Conservation (phyloP, 768 basidiomycete genomes). For the Ephemerocybe angulata region DNA sequence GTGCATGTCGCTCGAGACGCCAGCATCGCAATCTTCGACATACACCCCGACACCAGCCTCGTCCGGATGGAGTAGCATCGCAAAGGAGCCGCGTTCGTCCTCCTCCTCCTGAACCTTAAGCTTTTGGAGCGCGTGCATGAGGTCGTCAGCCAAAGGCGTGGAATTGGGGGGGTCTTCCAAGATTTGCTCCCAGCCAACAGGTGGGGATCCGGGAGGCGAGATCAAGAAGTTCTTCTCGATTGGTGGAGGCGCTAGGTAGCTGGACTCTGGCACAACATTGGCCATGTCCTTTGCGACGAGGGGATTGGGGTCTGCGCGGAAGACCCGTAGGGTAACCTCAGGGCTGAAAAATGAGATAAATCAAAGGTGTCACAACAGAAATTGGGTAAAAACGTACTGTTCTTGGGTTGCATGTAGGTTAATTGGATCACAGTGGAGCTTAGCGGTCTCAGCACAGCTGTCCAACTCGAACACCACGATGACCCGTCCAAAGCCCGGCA, state of each 20-base stretch:
- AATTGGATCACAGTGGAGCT: conserved; percentile 61
- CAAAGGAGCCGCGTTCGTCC: conserved; percentile 31
- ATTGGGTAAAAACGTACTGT: conserved; percentile 39
- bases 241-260: conserved; percentile 72
- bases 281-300: conserved; percentile 37
- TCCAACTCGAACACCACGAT: conserved; percentile 73
- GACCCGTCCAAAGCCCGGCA: conserved; percentile 77
- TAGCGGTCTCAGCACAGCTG: conserved; percentile 64
- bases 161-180: conserved; percentile 87
- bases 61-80: conserved; percentile 63
- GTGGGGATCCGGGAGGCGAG: conserved; percentile 96
- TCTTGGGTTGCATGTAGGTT: conserved; percentile 48
- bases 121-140: conserved; percentile 72
- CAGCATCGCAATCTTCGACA: conserved; percentile 67
- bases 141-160: conserved; percentile 80
- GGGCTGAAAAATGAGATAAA: conserved; percentile 32
- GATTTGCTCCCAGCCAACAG: conserved; percentile 93
- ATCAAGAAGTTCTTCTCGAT: conserved; percentile 94
- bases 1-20: conserved; percentile 34
- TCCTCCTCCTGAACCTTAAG: conserved; percentile 53
- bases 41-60: conserved; percentile 77
- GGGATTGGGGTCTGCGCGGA: conserved; percentile 69
- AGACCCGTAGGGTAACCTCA: conserved; percentile 59
- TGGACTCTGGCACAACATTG: conserved; percentile 33
- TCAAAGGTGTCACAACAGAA: conserved; percentile 7